A percentile compares a stretch with the other conserved stretches of the same genome.
These are phyloP conservation scores for Xylariaceae sp. DNA, from an alignment of 2,329 filamentous ascomycete genomes.

Conservation along the genomic window DNA sequence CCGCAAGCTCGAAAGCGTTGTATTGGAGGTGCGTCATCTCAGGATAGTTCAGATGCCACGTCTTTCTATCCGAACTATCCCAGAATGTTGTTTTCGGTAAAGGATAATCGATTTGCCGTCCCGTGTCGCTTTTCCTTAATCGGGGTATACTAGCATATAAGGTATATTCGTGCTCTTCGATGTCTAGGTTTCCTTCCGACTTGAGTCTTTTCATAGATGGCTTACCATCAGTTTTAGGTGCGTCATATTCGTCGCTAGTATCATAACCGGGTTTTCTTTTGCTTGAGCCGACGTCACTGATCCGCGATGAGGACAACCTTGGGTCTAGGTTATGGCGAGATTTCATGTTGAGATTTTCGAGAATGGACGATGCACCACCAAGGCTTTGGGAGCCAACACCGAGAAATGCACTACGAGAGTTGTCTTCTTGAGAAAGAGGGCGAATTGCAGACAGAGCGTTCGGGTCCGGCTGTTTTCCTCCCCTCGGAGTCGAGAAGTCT, in stretches of 20 bases:
- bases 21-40: constrained; percentile 60
- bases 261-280: constrained; percentile 53
- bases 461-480: constrained; percentile 24
- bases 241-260: constrained; percentile 49
- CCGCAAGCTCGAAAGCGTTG: constrained; percentile 51
- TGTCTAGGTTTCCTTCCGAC: constrained; percentile 43
- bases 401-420: constrained; percentile 27
- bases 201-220: constrained; percentile 54
- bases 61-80: constrained; percentile 48
- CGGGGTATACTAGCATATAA: constrained; percentile 48
- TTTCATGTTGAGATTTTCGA: constrained; percentile 42
- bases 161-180: constrained; percentile 40
- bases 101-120: constrained; percentile 55
- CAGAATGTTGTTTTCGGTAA: constrained; percentile 56
- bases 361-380: constrained; percentile 45
- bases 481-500: constrained; percentile 33
- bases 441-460: constrained; percentile 6
- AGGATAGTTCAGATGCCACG: constrained; percentile 60
- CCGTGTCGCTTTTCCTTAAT: constrained; percentile 45
- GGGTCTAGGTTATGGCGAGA: constrained; percentile 28
- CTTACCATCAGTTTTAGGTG: constrained; percentile 32
- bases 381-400: constrained; percentile 49
- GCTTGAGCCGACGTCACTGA: constrained; percentile 43
- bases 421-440: constrained; percentile 15
- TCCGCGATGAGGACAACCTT: constrained; percentile 20